Evolutionary conservation across 2,329 filamentous ascomycete genomes (phyloP), one percentile per base, ranked within the genome.

Genomic region (Calonectria pauciramosa): DNA sequence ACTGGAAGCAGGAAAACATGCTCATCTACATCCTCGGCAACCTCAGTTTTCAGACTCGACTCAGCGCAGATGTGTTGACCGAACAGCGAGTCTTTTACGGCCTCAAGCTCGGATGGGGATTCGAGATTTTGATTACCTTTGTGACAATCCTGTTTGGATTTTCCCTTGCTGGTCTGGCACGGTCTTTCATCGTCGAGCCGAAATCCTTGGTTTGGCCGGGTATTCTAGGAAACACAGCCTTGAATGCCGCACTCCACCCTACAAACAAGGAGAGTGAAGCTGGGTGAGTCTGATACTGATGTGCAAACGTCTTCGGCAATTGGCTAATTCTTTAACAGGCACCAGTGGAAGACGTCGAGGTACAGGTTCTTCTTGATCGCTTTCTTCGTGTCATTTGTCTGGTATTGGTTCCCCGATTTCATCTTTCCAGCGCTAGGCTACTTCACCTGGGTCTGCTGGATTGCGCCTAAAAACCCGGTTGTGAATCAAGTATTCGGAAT

Each of bases 1-100:
- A 63, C 10, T 36, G 28, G 32, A 16, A n/a, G 32, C 23, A 80
- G 82, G 90, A 91, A 81, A 89, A 91, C 77, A 89, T 89, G 80
- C 83, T 91, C 20, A 88, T 91, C 67, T 88, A 87, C 70, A 88
- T 90, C 72, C 87, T 90, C 84, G 89, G 91, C 63, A 92, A 92
- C 80, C 86, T 88, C 1, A 88, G 86, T 18, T 87, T 88, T 68
- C 83, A 86, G 23, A 84, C 82, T 3, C 79, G 83, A n/a, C 76
- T 84, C 11, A 84, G 83, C 32, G 83, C 83, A 6, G 83, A 84
- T 32, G 83, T 83, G 13, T 76, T 84, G 36, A 84, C 82, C 1
- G 83, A 84, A 59, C 83, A 84, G 66, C 79, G 83, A 10, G 34
- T 60, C 11, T 60, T 60, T 10, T 60, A 60, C n/a, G 56, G 34